phyloP scores from a whole-genome alignment of 202 grass and related monocot species.

The Schoenoplectus tabernaemontani region DNA sequence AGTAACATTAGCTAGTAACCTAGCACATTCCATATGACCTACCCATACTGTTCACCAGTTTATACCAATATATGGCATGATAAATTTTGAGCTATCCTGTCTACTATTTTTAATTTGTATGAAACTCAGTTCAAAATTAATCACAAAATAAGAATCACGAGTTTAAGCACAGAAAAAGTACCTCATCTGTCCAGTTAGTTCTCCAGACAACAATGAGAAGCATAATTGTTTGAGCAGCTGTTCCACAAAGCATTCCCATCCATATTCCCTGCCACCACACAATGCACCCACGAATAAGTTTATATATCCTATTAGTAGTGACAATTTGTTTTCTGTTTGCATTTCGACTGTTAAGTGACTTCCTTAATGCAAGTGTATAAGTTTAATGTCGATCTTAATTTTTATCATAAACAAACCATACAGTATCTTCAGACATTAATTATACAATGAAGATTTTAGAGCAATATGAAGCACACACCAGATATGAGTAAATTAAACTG shows the following conservation, averaged over 20 bases:
- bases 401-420: background rate
- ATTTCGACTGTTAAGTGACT: background rate
- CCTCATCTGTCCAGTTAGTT: slow-evolving; percentile 83
- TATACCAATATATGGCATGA: background rate
- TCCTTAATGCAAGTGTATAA: background rate
- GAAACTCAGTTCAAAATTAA: background rate
- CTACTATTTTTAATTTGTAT: background rate
- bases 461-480: background rate
- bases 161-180: slow-evolving; percentile 15
- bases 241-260: slow-evolving; percentile 69
- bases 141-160: background rate
- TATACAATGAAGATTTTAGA: background rate
- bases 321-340: background rate
- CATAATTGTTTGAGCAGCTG: slow-evolving; percentile 49
- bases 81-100: too few species aligned
- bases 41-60: background rate
- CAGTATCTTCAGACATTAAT: background rate
- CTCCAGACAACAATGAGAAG: slow-evolving; percentile 57
- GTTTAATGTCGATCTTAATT: background rate
- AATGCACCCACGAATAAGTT: background rate
- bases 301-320: too few species aligned
- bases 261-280: slow-evolving; percentile 56
- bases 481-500: background rate
- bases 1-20: background rate
- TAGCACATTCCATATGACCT: background rate